Evolutionary conservation across 306 rosid genomes (phyloP), one percentile per base, ranked within the genome.

Genomic region (Cicer cuneatum): DNA sequence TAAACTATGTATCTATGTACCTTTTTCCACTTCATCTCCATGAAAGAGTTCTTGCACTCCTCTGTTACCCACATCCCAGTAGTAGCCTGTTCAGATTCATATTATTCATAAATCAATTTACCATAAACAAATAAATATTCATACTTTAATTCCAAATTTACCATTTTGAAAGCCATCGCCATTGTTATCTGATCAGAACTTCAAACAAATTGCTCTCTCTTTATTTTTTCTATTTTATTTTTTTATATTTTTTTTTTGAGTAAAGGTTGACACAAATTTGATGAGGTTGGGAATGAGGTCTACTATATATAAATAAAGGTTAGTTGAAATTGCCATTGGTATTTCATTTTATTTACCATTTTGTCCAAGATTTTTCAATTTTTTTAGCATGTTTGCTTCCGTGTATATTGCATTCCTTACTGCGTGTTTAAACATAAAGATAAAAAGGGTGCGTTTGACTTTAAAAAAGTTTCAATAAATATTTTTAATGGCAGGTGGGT

Each of bases 151-250:
- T 29, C 33, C 33, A 29, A 29, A 29, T 0, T 29, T 29, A 29
- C 99, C 99, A 94, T 94, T 85, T 94, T 94, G 97, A 91, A 94
- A 56, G 99, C 99, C 99, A 94, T 94, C 69, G 99, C 99, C 99
- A 94, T 93, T 81, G 90, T 83, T 85, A 81, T 64, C 21, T 68
- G 56, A 9, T 57, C 47, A 29, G 81, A 59, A 64, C 37, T 66
- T 18, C 18, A 43, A 48, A 42, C 74, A 57, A 48, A 48, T 4
- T n/a, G 53, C 15, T 2, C 9, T 61, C 21, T 0, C 13, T 40
- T 24, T 63, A 38, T 47, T 29, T 12, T 13, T 7, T 42, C 46
- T 2, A n/a, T n/a, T n/a, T n/a, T n/a, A n/a, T n/a, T 15, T 9
- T 7, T 21, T 1, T 19, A 1, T 41, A n/a, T 52, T 21, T 37